Percentiles rank a stretch among this genome's conserved stretches.
phyloP scores from a whole-genome alignment of 2,329 filamentous ascomycete genomes.

The Xylariaceae sp. region DNA sequence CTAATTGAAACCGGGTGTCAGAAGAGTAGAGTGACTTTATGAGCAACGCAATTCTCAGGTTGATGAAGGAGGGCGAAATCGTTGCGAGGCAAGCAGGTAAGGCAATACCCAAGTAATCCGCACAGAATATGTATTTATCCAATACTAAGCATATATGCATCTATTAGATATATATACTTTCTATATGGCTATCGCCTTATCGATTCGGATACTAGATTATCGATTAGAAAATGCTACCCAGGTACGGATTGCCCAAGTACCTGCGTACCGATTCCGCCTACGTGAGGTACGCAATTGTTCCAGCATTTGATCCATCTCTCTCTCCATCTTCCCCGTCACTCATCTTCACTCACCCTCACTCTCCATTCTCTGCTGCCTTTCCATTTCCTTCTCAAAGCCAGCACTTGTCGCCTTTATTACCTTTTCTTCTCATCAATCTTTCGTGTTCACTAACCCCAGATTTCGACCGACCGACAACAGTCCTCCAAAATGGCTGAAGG shows the following conservation, averaged over 20 bases:
- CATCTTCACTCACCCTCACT: too few species aligned
- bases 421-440: too few species aligned
- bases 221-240: not conserved
- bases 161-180: not conserved
- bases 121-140: not conserved
- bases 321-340: not conserved
- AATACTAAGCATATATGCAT: not conserved
- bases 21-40: too few species aligned
- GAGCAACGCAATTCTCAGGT: not conserved
- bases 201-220: not conserved
- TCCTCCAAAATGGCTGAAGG: conserved; percentile 72
- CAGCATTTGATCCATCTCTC: not conserved
- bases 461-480: not conserved
- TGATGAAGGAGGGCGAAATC: not conserved
- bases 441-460: too few species aligned
- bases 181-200: not conserved
- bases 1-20: too few species aligned
- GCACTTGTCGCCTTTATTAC: not conserved
- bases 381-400: too few species aligned
- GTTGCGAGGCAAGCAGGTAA: not conserved
- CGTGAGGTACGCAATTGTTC: too few species aligned
- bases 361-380: too few species aligned
- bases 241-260: too few species aligned
- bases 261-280: too few species aligned
- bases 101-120: not conserved